phyloP scores from a whole-genome alignment of 176 grass and related monocot genomes.

The Avena sativa region DNA sequence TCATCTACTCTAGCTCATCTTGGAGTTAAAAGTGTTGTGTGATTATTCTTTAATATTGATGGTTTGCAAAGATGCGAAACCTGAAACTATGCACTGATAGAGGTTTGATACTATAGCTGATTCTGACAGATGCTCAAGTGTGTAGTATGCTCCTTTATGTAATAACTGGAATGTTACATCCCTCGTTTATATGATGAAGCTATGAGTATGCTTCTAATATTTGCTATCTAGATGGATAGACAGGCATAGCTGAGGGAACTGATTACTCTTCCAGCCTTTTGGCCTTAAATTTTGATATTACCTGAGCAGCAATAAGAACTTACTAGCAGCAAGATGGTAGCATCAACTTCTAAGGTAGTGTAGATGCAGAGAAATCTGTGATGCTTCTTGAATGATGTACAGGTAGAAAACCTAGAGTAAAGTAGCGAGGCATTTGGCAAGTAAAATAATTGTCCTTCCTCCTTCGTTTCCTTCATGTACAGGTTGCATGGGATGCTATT shows the following conservation, averaged over 20 bases:
- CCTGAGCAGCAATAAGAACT: constrained; percentile 47
- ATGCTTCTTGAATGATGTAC: constrained; percentile 49
- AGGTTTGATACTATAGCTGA: constrained; percentile 40
- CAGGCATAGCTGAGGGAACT: constrained; percentile 23
- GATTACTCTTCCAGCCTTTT: constrained; percentile 31
- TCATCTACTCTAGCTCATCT: constrained; percentile 34
- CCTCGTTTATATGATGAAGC: constrained; percentile 42
- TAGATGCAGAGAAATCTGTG: constrained; percentile 48
- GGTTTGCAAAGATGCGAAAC: constrained; percentile 37
- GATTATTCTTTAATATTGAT: constrained; percentile 21
- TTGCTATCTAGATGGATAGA: constrained; percentile 31
- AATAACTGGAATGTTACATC: constrained; percentile 42
- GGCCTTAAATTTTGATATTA: constrained; percentile 41
- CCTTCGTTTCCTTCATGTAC: constrained; percentile 63
- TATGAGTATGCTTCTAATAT: constrained; percentile 34
- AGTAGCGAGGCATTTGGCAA: constrained; percentile 46
- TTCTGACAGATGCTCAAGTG: constrained; percentile 39
- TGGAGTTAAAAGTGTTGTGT: constrained; percentile 38
- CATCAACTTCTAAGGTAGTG: constrained; percentile 56
- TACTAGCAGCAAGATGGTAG: constrained; percentile 55
- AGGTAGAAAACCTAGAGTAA: constrained; percentile 49
- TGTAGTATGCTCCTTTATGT: constrained; percentile 49
- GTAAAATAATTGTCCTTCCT: constrained; percentile 62
- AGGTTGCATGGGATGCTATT: constrained; percentile 50
- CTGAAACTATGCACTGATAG: constrained; percentile 50